Percentiles rank a stretch among this genome's conserved stretches.
These are phyloP conservation scores for Ustilago loliicola DNA, from an alignment of 1,284 basidiomycete genomes.

Conservation along the genomic window DNA sequence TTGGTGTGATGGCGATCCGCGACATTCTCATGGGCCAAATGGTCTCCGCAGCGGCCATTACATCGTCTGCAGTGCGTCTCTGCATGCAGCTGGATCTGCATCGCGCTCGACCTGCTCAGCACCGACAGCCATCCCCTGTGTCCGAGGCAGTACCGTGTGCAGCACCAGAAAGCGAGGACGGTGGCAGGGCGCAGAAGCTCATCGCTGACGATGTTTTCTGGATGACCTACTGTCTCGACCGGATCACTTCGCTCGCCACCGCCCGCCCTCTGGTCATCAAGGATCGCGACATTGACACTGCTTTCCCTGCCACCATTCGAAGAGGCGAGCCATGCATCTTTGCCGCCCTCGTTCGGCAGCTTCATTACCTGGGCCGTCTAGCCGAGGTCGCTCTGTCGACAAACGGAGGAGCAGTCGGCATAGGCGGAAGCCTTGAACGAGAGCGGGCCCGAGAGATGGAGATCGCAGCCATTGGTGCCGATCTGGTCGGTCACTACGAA, in stretches of 20 bases:
- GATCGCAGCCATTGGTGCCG: slow-evolving; percentile 28
- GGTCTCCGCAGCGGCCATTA: slow-evolving; percentile 32
- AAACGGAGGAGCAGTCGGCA: background rate
- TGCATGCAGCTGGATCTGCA: slow-evolving; percentile 47
- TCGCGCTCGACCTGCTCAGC: slow-evolving; percentile 14
- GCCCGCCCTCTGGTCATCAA: slow-evolving; percentile 40
- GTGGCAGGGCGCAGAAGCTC: background rate
- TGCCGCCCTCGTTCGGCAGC: slow-evolving; percentile 45
- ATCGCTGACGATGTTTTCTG: slow-evolving; percentile 32
- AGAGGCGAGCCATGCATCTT: slow-evolving; percentile 45
- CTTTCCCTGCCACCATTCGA: slow-evolving; percentile 32
- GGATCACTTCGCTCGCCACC: slow-evolving; percentile 42
- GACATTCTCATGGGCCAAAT: slow-evolving; percentile 39
- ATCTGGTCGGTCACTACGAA: slow-evolving; percentile 40
- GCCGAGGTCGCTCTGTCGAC: slow-evolving; percentile 19
- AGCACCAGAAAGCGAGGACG: slow-evolving; percentile 6
- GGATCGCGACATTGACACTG: slow-evolving; percentile 41
- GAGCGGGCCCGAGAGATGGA: slow-evolving; percentile 25
- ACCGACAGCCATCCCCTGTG: slow-evolving; percentile 13
- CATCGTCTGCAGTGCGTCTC: slow-evolving; percentile 35
- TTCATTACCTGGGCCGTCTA: slow-evolving; percentile 41
- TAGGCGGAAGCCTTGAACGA: slow-evolving; percentile 8
- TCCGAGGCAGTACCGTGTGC: background rate
- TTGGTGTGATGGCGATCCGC: slow-evolving; percentile 42
- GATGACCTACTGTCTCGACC: slow-evolving; percentile 46